Evolutionary conservation across 2,329 filamentous ascomycete genomes (phyloP).

Genomic region (Rasamsonia emersonii): DNA sequence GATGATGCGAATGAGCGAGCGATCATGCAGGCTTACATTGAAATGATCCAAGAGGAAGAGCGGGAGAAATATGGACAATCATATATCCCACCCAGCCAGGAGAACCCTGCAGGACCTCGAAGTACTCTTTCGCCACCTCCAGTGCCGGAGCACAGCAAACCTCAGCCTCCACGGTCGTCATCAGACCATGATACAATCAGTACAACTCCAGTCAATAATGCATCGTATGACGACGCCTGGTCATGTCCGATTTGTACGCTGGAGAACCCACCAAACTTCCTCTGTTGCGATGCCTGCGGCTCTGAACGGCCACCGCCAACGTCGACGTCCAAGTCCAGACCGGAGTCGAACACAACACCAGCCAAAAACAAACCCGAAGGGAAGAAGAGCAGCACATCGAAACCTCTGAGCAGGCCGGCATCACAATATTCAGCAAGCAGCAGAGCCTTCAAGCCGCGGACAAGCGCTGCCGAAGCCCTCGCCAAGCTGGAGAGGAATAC

Average conservation of each 20-base stretch:
- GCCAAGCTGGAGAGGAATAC: slow-evolving; percentile 31
- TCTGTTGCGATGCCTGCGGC: slow-evolving; percentile 53
- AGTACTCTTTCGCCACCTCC: slow-evolving; percentile 32
- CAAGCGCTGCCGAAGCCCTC: slow-evolving; percentile 27
- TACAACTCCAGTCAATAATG: slow-evolving; percentile 17
- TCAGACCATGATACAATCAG: slow-evolving; percentile 6
- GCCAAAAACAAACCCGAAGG: no score
- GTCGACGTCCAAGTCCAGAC: slow-evolving; percentile 22
- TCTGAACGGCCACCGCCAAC: slow-evolving; percentile 44
- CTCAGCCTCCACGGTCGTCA: slow-evolving; percentile 5
- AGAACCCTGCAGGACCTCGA: slow-evolving; percentile 43
- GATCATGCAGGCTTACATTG: slow-evolving; percentile 76
- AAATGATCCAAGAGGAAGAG: slow-evolving; percentile 76
- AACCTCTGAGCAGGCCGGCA: slow-evolving; percentile 5
- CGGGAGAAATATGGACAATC: slow-evolving; percentile 49
- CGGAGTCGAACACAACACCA: neutral
- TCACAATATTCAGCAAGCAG: slow-evolving; percentile 4
- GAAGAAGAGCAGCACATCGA: slow-evolving; percentile 2
- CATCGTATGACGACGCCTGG: slow-evolving; percentile 41
- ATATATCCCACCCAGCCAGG: slow-evolving; percentile 45
- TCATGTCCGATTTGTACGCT: slow-evolving; percentile 54
- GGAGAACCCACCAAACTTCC: slow-evolving; percentile 50
- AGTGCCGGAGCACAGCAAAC: slow-evolving; percentile 17
- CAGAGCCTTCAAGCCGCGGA: slow-evolving; percentile 17
- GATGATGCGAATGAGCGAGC: slow-evolving; percentile 82